Evolutionary conservation across 345 rosid genomes (phyloP).

Genomic region (Hibiscus syriacus): DNA sequence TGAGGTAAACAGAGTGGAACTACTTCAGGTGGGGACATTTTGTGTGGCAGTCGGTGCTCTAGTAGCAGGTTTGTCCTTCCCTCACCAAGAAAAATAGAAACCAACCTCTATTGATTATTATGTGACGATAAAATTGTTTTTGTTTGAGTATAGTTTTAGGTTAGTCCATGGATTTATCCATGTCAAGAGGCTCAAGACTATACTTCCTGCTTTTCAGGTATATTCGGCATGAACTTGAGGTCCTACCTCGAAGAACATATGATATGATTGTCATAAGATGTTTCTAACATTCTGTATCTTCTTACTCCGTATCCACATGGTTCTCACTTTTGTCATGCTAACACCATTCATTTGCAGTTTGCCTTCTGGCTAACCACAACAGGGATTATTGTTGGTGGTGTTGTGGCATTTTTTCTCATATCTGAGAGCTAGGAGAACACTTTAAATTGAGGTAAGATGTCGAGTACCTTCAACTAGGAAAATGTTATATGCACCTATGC

Average conservation of each 20-base stretch:
- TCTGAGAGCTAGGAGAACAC: constrained; percentile 63
- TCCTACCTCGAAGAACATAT: constrained; percentile 93
- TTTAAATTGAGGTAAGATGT: constrained; percentile 34
- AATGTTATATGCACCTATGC: background rate
- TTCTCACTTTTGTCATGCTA: background rate
- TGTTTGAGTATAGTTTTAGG: background rate
- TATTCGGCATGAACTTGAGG: constrained; percentile 94
- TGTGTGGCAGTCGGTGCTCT: constrained; percentile 86
- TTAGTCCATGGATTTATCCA: no score
- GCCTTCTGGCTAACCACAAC: constrained; percentile 94
- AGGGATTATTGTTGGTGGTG: constrained; percentile 81
- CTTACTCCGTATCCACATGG: background rate
- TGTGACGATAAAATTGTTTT: background rate
- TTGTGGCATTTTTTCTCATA: constrained; percentile 69
- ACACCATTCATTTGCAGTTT: constrained; percentile 41
- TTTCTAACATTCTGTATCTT: background rate
- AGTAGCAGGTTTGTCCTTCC: constrained; percentile 50
- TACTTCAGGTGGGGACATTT: constrained; percentile 93
- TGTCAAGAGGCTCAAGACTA: background rate
- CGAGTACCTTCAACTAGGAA: background rate
- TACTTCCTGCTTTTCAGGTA: constrained; percentile 43
- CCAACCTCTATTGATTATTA: background rate
- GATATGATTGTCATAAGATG: constrained; percentile 30
- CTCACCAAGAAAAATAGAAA: constrained; percentile 4
- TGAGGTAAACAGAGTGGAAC: constrained; percentile 88